Conservation (phyloP, 345 rosid species). For the Aethionema arabicum region DNA sequence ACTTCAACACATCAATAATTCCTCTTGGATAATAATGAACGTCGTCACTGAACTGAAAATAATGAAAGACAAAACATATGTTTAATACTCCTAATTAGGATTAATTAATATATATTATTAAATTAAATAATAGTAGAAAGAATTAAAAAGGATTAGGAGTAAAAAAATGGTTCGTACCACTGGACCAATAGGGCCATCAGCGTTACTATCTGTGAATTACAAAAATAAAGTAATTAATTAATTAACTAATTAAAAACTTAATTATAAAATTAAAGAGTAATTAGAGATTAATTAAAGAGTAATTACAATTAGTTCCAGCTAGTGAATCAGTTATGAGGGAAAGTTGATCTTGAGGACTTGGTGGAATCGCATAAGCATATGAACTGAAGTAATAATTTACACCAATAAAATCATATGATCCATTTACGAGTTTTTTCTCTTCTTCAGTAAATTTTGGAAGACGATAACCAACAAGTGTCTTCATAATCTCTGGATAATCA, state of each 20-base stretch:
- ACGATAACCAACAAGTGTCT: background rate
- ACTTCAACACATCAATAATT: conserved; percentile 13
- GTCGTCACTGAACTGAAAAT: background rate
- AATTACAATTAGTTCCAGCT: background rate
- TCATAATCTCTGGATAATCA: conserved; percentile 29
- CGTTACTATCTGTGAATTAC: background rate
- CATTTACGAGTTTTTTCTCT: conserved; percentile 15
- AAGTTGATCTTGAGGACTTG: background rate
- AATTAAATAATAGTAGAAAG: too few relatives aligned
- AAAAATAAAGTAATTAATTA: background rate
- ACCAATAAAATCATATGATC: conserved; percentile 34
- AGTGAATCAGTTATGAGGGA: conserved; percentile 2
- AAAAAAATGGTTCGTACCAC: conserved; percentile 23
- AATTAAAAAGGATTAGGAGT: too few relatives aligned
- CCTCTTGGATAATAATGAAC: conserved; percentile 14
- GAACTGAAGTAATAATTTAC: conserved; percentile 31
- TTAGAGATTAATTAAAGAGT: background rate
- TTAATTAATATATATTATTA: too few relatives aligned
- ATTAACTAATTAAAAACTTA: background rate
- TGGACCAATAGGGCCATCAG: conserved; percentile 12
- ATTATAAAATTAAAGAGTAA: too few relatives aligned
- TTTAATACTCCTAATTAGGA: too few relatives aligned
- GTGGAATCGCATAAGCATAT: background rate
- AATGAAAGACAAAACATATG: too few relatives aligned
- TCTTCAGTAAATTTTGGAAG: conserved; percentile 18